Percentiles rank a stretch among this genome's conserved stretches.
These are phyloP conservation scores for Cyberlindnera mississippiensis DNA, from an alignment of 805 yeast species.

Conservation along the genomic window DNA sequence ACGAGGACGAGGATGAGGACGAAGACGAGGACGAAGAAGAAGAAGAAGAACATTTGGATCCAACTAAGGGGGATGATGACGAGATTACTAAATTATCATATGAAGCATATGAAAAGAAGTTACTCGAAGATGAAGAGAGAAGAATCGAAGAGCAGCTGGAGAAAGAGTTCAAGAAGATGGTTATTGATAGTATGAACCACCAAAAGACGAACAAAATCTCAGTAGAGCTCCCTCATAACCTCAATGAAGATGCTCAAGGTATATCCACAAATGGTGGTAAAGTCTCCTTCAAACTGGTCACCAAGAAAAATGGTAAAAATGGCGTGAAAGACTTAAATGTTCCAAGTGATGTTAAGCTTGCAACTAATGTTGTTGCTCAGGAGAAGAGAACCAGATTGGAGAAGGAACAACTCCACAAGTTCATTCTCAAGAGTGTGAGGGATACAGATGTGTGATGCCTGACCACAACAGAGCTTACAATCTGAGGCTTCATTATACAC, in stretches of 20 bases:
- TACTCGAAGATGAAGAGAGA: constrained; percentile 38
- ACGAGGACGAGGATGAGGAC: constrained; percentile 11
- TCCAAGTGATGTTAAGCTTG: constrained; percentile 54
- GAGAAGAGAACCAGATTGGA: constrained; percentile 48
- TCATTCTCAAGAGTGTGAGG: constrained; percentile 37
- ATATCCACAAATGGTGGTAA: constrained; percentile 9
- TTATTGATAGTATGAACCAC: constrained; percentile 46
- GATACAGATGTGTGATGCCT: too few species aligned
- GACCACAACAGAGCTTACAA: too few species aligned
- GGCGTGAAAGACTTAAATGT: constrained; percentile 43
- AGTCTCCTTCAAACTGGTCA: constrained; percentile 50
- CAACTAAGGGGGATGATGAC: constrained; percentile 22
- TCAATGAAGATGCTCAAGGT: constrained; percentile 17
- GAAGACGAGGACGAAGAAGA: constrained; percentile 8
- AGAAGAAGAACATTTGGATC: too few species aligned
- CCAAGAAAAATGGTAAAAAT: constrained; percentile 46
- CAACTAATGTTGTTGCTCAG: constrained; percentile 46
- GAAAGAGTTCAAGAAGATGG: constrained; percentile 48
- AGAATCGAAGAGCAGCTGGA: constrained; percentile 52
- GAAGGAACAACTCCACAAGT: constrained; percentile 51
- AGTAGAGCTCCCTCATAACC: constrained; percentile 18
- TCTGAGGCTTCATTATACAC: too few species aligned
- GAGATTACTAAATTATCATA: constrained; percentile 32
- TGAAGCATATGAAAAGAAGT: constrained; percentile 36
- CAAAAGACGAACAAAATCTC: constrained; percentile 13